Percentiles rank a stretch among this genome's conserved stretches.
Conservation (phyloP, 352 stramenopile species). For the Plasmopara viticola region DNA sequence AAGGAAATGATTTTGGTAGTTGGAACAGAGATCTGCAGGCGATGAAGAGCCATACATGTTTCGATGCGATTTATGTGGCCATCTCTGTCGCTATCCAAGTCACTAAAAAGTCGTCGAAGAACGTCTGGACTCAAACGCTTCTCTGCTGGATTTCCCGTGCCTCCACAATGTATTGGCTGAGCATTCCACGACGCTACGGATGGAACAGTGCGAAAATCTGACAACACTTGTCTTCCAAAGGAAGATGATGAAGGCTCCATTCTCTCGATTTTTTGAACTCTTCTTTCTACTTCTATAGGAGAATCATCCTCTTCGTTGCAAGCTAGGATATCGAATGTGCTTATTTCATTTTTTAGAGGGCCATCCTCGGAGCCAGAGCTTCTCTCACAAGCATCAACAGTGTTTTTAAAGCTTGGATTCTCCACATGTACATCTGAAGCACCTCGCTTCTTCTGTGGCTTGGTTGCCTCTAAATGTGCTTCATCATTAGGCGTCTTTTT, state of each 20-base stretch:
- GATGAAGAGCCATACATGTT: constrained; percentile 63
- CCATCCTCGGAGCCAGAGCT: background rate
- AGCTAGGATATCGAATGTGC: no score
- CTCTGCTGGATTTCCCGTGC: constrained; percentile 6
- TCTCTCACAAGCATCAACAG: background rate
- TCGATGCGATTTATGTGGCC: constrained; percentile 68
- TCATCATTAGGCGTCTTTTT: background rate
- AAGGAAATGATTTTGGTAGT: constrained; percentile 58
- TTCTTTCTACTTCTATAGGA: constrained; percentile 5
- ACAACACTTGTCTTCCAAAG: constrained; percentile 59
- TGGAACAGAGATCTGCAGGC: constrained; percentile 54
- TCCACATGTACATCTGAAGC: background rate
- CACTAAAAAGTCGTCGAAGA: constrained; percentile 69
- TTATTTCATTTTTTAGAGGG: no score
- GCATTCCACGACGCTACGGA: constrained; percentile 54
- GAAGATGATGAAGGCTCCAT: constrained; percentile 29
- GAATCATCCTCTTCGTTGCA: background rate
- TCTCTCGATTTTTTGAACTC: constrained; percentile 1
- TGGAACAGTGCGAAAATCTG: constrained; percentile 61
- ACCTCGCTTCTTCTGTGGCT: background rate
- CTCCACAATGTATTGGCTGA: constrained; percentile 11
- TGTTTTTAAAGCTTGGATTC: background rate
- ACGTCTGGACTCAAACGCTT: constrained; percentile 43
- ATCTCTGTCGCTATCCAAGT: constrained; percentile 63
- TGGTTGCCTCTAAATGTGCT: background rate